Evolutionary conservation across 805 yeast species (phyloP).

Genomic region (Candida yuanshanica): DNA sequence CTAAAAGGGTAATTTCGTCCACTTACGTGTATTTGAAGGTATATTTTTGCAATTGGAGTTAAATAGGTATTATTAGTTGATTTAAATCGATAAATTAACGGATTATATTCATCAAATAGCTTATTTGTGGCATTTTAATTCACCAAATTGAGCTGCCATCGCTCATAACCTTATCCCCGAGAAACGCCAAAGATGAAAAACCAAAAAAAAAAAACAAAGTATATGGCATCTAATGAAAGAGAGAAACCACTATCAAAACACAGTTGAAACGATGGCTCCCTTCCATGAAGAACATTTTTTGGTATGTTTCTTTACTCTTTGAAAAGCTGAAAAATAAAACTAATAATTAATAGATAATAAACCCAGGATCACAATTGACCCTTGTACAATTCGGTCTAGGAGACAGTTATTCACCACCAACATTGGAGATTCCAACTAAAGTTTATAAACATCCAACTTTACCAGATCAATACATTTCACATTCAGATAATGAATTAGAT

Average conservation of each 20-base stretch:
- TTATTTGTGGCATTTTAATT: too few relatives aligned
- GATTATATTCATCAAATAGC: too few relatives aligned
- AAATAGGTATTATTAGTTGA: too few relatives aligned
- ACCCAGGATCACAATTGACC: conserved; percentile 75
- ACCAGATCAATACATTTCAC: conserved; percentile 27
- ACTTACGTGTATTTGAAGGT: background rate
- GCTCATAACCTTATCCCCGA: too few relatives aligned
- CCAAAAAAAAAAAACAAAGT: background rate
- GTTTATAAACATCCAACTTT: conserved; percentile 48
- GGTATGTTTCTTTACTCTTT: conserved; percentile 15
- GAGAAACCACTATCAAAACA: too few relatives aligned
- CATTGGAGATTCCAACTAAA: conserved; percentile 67
- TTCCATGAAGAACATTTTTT: conserved; percentile 23
- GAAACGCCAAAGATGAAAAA: background rate
- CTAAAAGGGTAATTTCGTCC: conserved; percentile 4
- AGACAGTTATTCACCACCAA: conserved; percentile 72
- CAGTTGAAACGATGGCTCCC: conserved; percentile 25
- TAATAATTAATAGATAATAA: conserved; percentile 50
- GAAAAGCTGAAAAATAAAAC: too few relatives aligned
- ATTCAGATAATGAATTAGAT: conserved; percentile 28
- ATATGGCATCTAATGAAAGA: too few relatives aligned
- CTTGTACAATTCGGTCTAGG: conserved; percentile 73
- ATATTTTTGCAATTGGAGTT: background rate
- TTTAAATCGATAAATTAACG: too few relatives aligned
- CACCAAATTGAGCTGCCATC: too few relatives aligned